Conservation (phyloP, 2,329 filamentous ascomycete species). For the Talaromyces sp. region DNA sequence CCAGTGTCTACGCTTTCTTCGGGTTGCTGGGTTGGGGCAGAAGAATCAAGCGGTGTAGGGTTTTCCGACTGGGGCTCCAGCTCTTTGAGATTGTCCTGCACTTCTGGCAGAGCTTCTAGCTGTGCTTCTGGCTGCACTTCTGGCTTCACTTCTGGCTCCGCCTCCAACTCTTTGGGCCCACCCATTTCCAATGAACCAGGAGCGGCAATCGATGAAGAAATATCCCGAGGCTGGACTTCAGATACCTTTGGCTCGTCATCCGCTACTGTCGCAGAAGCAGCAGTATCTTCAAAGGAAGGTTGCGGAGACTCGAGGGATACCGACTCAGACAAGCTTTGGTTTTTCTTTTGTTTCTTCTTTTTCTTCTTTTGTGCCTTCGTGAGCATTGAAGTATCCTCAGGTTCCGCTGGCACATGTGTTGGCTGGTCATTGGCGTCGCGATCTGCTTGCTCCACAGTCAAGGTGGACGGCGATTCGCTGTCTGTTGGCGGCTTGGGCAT, state of each 20-base stretch:
- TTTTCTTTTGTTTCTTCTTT: slow-evolving; percentile 12
- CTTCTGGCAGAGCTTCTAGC: not conserved
- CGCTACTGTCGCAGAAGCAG: not conserved
- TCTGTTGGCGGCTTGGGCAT: slow-evolving; percentile 4
- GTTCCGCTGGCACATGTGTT: slow-evolving; percentile 11
- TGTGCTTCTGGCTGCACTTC: not conserved
- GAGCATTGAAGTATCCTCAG: not conserved
- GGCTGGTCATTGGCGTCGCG: slow-evolving; percentile 9
- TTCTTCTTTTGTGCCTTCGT: slow-evolving; percentile 9
- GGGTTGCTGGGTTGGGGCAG: not conserved
- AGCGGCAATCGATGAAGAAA: not conserved
- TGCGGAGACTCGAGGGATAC: not conserved
- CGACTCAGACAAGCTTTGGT: slow-evolving; percentile 3
- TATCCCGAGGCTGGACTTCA: not conserved
- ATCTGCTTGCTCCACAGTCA: slow-evolving; percentile 3
- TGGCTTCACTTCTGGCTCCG: not conserved
- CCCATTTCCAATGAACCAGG: not conserved
- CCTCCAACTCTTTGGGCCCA: not conserved
- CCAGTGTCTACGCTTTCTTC: not conserved
- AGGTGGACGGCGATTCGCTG: slow-evolving; percentile 1
- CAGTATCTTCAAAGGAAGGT: not conserved
- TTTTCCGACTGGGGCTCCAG: not conserved
- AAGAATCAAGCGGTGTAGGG: not conserved
- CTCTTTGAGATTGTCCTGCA: not conserved
- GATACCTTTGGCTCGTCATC: not conserved